Conservation (phyloP, 441 rosid species). For the Dalechampia spathulata region DNA sequence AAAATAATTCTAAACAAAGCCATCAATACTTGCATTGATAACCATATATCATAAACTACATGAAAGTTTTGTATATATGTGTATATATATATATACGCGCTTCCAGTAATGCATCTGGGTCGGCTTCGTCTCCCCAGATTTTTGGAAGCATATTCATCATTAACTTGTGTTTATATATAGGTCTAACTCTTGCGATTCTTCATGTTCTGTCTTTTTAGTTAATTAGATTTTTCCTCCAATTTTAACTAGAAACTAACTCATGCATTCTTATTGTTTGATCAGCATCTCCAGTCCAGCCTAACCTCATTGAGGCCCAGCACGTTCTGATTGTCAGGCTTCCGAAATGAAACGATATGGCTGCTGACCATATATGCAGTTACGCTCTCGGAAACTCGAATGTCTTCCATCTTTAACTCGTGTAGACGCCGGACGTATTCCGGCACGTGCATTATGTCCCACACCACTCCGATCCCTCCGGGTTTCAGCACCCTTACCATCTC, state of each 20-base stretch:
- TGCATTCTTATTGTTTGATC: slow-evolving; percentile 13
- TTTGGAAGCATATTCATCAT: background rate
- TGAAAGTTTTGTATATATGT: no score
- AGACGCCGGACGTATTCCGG: slow-evolving; percentile 74
- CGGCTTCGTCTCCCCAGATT: slow-evolving; percentile 58
- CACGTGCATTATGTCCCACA: slow-evolving; percentile 85
- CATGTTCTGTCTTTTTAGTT: no score
- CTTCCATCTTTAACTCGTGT: slow-evolving; percentile 89
- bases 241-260: background rate
- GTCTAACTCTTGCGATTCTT: background rate
- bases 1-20: background rate
- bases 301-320: slow-evolving; percentile 52
- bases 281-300: slow-evolving; percentile 87
- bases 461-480: slow-evolving; percentile 68
- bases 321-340: slow-evolving; percentile 71
- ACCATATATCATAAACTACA: background rate
- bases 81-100: background rate
- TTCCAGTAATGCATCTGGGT: slow-evolving; percentile 30
- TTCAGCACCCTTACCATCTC: slow-evolving; percentile 84
- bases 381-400: slow-evolving; percentile 65
- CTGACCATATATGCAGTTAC: slow-evolving; percentile 89
- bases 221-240: background rate
- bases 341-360: slow-evolving; percentile 81
- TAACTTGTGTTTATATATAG: background rate
- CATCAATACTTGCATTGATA: slow-evolving; percentile 15